Percentiles rank a stretch among this genome's conserved stretches.
Conservation (phyloP, 331 rosid species). For the Spiraea crenata region DNA sequence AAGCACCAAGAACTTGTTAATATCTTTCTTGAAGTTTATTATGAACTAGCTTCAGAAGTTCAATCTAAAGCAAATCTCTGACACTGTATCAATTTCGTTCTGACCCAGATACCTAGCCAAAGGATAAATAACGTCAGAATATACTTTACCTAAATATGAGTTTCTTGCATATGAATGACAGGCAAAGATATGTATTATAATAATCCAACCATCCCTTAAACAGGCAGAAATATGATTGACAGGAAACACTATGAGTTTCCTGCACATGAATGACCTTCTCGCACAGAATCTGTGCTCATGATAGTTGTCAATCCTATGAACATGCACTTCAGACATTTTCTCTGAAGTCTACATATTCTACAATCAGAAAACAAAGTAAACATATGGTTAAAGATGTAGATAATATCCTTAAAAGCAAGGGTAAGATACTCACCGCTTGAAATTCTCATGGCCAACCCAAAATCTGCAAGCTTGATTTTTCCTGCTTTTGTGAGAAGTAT, state of each 20-base stretch:
- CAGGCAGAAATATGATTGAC: not conserved
- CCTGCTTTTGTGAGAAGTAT: conserved; percentile 81
- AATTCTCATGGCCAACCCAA: conserved; percentile 95
- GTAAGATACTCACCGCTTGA: conserved; percentile 54
- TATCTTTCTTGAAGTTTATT: not conserved
- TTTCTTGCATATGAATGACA: not conserved
- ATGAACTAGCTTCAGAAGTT: not conserved
- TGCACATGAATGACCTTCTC: not conserved
- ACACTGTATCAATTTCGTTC: not conserved
- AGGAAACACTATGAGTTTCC: too few relatives aligned
- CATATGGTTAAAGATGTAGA: not conserved
- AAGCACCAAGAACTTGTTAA: not conserved
- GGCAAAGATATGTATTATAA: too few relatives aligned
- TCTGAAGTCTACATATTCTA: not conserved
- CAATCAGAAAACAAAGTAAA: not conserved
- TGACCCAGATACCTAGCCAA: not conserved
- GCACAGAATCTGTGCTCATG: not conserved
- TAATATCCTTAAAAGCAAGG: not conserved
- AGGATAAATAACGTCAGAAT: not conserved
- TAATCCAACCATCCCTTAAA: not conserved
- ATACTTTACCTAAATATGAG: not conserved
- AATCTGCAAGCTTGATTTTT: conserved; percentile 96
- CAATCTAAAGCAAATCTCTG: not conserved
- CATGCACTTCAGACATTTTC: not conserved
- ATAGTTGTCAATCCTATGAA: not conserved